These are phyloP conservation scores for Talaromyces sp. DNA, from an alignment of 2,329 filamentous ascomycete genomes.

Conservation along the genomic window DNA sequence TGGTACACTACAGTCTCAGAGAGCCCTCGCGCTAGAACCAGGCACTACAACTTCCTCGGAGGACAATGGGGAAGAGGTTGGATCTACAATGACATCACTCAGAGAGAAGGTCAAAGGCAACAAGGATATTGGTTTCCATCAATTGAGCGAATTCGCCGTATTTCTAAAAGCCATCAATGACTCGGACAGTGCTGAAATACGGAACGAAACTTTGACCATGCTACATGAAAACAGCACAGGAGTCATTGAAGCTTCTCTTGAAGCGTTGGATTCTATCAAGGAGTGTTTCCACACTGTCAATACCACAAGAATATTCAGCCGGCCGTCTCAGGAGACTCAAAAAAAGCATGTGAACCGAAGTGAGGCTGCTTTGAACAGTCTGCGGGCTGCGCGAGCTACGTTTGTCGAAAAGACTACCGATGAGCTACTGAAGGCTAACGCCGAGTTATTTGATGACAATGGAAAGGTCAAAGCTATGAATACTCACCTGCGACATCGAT, in stretches of 20 bases:
- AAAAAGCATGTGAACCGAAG: constrained; percentile 24
- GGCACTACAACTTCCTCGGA: not conserved
- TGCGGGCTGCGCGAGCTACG: constrained; percentile 26
- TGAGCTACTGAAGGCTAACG: constrained; percentile 39
- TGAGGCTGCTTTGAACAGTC: constrained; percentile 22
- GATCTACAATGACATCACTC: not conserved
- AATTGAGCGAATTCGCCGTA: constrained; percentile 33
- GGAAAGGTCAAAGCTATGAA: constrained; percentile 35
- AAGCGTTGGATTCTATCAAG: constrained; percentile 22
- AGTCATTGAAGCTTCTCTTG: constrained; percentile 29
- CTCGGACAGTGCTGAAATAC: constrained; percentile 36
- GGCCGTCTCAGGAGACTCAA: constrained; percentile 23
- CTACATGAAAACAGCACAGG: constrained; percentile 29
- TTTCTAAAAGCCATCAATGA: constrained; percentile 39
- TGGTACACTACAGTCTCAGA: not conserved
- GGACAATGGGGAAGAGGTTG: not conserved
- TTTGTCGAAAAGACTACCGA: constrained; percentile 39
- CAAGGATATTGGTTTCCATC: constrained; percentile 27
- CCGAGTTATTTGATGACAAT: constrained; percentile 41
- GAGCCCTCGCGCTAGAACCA: not conserved
- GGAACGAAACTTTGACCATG: constrained; percentile 31
- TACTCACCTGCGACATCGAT: constrained; percentile 23
- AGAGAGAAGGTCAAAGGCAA: not conserved
- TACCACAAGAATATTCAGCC: constrained; percentile 28
- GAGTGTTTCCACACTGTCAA: constrained; percentile 33